A percentile compares a stretch with the other conserved stretches of the same genome.
These are phyloP conservation scores for Aspergillus novoparasiticus DNA, from an alignment of 2,329 filamentous ascomycete species.

Conservation along the genomic window DNA sequence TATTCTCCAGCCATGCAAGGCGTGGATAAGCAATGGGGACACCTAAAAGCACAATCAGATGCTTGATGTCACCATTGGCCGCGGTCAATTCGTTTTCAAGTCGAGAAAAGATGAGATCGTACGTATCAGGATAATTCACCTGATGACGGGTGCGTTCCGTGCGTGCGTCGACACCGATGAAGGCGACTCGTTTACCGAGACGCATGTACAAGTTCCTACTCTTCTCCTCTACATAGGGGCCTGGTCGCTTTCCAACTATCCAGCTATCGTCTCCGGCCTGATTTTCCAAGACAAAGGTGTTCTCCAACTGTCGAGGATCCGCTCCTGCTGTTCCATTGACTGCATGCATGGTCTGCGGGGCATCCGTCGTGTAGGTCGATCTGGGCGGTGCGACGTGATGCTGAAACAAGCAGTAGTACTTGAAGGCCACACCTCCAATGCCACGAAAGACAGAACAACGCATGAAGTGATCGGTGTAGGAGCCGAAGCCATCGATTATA, in stretches of 20 bases:
- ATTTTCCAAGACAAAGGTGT: conserved; percentile 69
- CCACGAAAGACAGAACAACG: conserved; percentile 65
- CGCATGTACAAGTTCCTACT: conserved; percentile 66
- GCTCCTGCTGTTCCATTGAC: conserved; percentile 54
- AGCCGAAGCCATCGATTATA: conserved; percentile 69
- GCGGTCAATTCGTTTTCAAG: conserved; percentile 55
- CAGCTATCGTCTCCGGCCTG: conserved; percentile 69
- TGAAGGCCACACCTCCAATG: conserved; percentile 61
- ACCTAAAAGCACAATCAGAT: conserved; percentile 65
- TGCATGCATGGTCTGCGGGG: conserved; percentile 55
- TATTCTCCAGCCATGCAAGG: conserved; percentile 94
- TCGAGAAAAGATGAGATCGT: conserved; percentile 62
- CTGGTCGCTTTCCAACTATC: conserved; percentile 75
- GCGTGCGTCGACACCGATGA: conserved; percentile 61
- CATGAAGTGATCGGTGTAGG: conserved; percentile 70
- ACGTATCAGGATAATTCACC: conserved; percentile 77
- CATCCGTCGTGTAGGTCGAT: conserved; percentile 82
- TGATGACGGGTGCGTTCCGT: conserved; percentile 86
- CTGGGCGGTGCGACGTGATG: conserved; percentile 80
- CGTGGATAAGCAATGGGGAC: conserved; percentile 73
- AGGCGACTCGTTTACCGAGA: conserved; percentile 66
- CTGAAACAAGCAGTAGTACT: conserved; percentile 68
- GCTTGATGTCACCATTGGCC: conserved; percentile 60
- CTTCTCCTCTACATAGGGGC: conserved; percentile 65
- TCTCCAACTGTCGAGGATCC: conserved; percentile 71